A percentile compares a stretch with the other conserved stretches of the same genome.
Evolutionary conservation across 163 green algal species (phyloP).

Genomic region (Scenedesmus sp.): DNA sequence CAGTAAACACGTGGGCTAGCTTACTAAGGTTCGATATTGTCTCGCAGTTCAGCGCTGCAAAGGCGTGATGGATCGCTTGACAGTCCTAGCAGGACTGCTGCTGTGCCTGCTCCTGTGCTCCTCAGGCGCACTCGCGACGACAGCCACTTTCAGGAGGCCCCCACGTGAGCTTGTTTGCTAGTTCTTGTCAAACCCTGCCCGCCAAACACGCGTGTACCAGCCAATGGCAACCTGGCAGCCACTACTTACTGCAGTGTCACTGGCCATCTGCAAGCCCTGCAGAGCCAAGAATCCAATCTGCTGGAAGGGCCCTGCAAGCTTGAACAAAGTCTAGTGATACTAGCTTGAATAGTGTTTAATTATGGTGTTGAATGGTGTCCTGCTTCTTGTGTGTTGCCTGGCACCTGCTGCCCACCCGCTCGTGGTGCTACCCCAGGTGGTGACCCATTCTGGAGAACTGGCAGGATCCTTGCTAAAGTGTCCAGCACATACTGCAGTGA

Average conservation of each 20-base stretch:
- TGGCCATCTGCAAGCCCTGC: neutral
- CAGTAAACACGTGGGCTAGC: too few relatives aligned
- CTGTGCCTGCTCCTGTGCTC: neutral
- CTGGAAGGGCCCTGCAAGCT: too few relatives aligned
- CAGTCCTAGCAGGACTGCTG: neutral
- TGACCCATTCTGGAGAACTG: neutral
- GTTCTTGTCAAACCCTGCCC: too few relatives aligned
- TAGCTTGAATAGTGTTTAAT: too few relatives aligned
- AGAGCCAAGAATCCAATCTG: too few relatives aligned
- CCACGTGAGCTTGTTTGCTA: neutral
- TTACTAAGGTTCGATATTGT: too few relatives aligned
- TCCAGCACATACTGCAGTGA: neutral
- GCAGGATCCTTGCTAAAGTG: neutral
- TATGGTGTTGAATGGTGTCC: neutral
- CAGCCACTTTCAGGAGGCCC: neutral
- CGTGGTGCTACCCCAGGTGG: neutral
- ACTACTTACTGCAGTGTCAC: neutral
- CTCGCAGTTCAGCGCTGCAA: neutral
- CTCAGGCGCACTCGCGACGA: neutral
- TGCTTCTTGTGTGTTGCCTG: neutral
- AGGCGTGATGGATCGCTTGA: neutral
- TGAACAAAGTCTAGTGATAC: too few relatives aligned
- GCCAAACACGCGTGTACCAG: too few relatives aligned
- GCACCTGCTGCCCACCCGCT: neutral
- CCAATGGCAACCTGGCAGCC: neutral